Evolutionary conservation across 1,139 yeast genomes (phyloP), one percentile per base, ranked within the genome.

Genomic region (Candida gigantensis): DNA sequence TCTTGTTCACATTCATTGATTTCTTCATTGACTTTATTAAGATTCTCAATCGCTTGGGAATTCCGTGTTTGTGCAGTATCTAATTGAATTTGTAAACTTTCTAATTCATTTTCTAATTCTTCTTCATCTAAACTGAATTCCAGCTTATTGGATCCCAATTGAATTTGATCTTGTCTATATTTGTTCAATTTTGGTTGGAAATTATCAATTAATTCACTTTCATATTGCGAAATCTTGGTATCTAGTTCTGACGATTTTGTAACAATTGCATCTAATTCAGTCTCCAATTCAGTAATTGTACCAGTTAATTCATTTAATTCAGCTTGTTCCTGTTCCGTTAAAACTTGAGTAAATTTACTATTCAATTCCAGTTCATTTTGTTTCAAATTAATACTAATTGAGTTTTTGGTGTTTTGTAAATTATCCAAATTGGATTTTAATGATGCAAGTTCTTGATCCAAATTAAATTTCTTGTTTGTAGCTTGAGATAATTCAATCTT

Each of bases 191-290:
- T 58, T 0, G 71, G 71, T 23, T 44, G 48, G 36, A 53, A 64
- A 37, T 74, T 81, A 32, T 80, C 80, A 11, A 66, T 60, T 34
- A 87, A 57, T 45, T 83, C 89, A 4, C 85, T 72, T 37, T 77
- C 78, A 18, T 77, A 53, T 4, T 63, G 58, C 1, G 79, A 71
- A n/a, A 77, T 60, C 14, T 64, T 62, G 6, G 79, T 62, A 40
- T 84, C 86, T 14, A 79, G 45, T 6, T 64, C 71, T 2, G 77
- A 60, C 18, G 81, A 60, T 34, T 67, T 53, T 7, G 68, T 69
- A 0, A 73, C 72, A 0, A 74, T 53, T 3, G 55, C 50, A 42
- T 72, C 72, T 36, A 79, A 64, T 23, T 65, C 52, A 7, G 50
- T 53, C 45, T 77, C 83, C 3, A 67, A 41, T 4, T 48, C 45